Base-by-base conservation (phyloP, 2,329 filamentous ascomycete species). In the Elsinoe fawcettii region DNA sequence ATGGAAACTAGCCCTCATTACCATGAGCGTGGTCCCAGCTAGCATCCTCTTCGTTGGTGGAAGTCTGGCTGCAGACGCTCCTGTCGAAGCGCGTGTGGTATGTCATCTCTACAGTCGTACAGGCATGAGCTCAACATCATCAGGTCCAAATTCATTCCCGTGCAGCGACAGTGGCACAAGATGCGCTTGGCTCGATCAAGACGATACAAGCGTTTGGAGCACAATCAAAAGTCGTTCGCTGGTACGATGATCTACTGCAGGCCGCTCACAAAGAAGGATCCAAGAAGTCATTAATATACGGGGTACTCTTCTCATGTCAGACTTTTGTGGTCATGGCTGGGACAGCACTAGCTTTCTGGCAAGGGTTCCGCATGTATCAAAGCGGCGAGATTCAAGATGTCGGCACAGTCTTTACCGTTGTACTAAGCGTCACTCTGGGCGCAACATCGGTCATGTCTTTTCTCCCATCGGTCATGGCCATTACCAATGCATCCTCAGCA, bases 151-250 rank as follows among this genome's bases (percentile, higher is more conserved):
- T 76, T n/a, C 75, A 74, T 58, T 73, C 74, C 6, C 68, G 71
- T 58, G 76, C 74, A 3, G 74, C 71, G 1, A 67, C 70, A 5
- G 65, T 80, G 2, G 77, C 77, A 1, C 75, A 80, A 64, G 78
- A 80, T 58, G 74, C 76, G 0, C 69, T 80, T 37, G 71, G 71
- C 6, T 77, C 75, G 0, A 75, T 80, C 59, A 70, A 74, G 2
- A 80, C 75, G 0, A 74, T 80, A 7, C 71, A 73, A 49, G 75
- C 75, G 1, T 80, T 80, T 61, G 75, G 76, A 59, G 70, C 75
- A 2, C 71, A 74, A 30, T 66, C 70, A 3, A 71, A 75, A 51
- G 66, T 80, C 37, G 67, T 71, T 2, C 60, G 63, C 14, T 73
- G 68, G 59, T 79, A 78, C 59, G 72, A 78, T 51, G 65, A 66